Evolutionary conservation across 2,329 filamentous ascomycete genomes (phyloP).

Genomic region (Aspergillus hortae): DNA sequence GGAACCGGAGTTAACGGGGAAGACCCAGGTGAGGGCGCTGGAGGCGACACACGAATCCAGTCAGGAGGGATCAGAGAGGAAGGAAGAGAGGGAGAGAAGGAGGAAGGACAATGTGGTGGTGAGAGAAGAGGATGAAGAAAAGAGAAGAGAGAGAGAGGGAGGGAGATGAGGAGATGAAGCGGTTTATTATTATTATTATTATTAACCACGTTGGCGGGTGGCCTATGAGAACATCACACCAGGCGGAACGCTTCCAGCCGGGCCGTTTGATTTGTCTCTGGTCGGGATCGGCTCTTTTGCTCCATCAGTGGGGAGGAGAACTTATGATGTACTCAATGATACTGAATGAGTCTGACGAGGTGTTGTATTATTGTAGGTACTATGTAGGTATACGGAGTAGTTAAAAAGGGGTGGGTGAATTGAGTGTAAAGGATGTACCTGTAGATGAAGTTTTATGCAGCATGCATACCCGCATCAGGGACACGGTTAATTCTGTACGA

Average conservation of each 20-base stretch:
- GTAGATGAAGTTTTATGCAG: no score
- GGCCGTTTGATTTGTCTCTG: slow-evolving; percentile 11
- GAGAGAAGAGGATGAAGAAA: not conserved
- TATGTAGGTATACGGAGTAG: no score
- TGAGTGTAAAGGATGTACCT: no score
- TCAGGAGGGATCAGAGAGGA: not conserved
- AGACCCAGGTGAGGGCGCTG: not conserved
- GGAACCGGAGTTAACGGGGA: not conserved
- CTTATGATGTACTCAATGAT: no score
- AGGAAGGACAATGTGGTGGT: not conserved
- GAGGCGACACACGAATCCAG: no score
- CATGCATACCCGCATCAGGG: no score
- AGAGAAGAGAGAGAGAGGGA: not conserved
- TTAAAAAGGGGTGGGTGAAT: no score
- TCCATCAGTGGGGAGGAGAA: no score
- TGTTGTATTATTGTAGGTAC: no score
- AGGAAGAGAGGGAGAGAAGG: not conserved
- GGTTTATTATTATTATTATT: not conserved
- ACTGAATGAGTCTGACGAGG: no score
- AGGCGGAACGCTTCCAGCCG: slow-evolving; percentile 31
- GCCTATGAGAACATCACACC: slow-evolving; percentile 27
- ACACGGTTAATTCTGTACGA: no score
- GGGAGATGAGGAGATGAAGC: not conserved
- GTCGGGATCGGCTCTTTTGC: not conserved
- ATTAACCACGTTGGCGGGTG: slow-evolving; percentile 6